Percentiles rank a stretch among this genome's conserved stretches.
Conservation (phyloP, 352 stramenopile species). For the Elongisporangium anandrum region DNA sequence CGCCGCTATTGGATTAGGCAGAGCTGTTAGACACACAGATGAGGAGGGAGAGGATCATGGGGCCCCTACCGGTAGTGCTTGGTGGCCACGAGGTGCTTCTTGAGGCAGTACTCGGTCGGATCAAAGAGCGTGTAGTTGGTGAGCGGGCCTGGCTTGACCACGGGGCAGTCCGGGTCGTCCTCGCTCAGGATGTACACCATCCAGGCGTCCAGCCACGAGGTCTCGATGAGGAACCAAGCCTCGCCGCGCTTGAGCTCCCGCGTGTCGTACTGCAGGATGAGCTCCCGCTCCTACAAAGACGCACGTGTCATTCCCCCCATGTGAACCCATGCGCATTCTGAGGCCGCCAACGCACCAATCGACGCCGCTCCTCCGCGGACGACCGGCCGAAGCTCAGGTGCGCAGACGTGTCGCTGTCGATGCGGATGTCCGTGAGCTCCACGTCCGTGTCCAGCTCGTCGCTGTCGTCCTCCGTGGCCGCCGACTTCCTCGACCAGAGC, state of each 20-base stretch:
- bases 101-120: slow-evolving; percentile 56
- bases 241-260: slow-evolving; percentile 58
- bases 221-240: slow-evolving; percentile 78
- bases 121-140: slow-evolving; percentile 77
- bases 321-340: neutral
- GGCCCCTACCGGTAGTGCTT: slow-evolving; percentile 62
- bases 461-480: slow-evolving; percentile 2
- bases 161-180: slow-evolving; percentile 41
- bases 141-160: slow-evolving; percentile 49
- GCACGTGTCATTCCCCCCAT: slow-evolving; percentile 1
- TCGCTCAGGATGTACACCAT: slow-evolving; percentile 76
- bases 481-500: neutral
- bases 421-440: slow-evolving; percentile 12
- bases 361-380: slow-evolving; percentile 18
- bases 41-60: neutral
- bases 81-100: slow-evolving; percentile 51
- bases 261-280: slow-evolving; percentile 67
- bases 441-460: slow-evolving; percentile 15
- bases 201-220: slow-evolving; percentile 73
- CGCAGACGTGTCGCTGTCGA: slow-evolving; percentile 1
- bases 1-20: slow-evolving; percentile 30
- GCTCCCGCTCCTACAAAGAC: slow-evolving; percentile 42
- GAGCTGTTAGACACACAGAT: neutral
- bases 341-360: slow-evolving; percentile 12
- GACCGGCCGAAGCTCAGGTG: slow-evolving; percentile 15